Evolutionary conservation across 2,329 filamentous ascomycete species (phyloP).

Genomic region (Elsinoe ampelina): DNA sequence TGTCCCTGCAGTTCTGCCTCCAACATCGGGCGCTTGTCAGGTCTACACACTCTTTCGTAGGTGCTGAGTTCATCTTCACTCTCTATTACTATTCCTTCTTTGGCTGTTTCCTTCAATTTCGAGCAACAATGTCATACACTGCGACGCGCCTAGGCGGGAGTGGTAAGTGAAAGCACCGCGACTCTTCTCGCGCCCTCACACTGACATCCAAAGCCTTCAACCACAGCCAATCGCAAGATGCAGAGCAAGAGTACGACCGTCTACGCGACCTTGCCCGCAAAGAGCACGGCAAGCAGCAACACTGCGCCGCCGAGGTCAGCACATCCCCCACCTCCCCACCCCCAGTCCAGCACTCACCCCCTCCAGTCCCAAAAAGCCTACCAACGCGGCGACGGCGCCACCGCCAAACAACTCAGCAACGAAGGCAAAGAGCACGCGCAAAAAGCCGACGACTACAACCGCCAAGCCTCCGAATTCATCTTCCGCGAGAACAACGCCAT

Average conservation of each 20-base stretch:
- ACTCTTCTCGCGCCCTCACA: not conserved
- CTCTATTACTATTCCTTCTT: not conserved
- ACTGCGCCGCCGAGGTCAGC: constrained; percentile 53
- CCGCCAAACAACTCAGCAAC: constrained; percentile 74
- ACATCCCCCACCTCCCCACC: not conserved
- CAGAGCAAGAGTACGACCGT: constrained; percentile 85
- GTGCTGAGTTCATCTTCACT: not conserved
- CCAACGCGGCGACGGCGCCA: constrained; percentile 67
- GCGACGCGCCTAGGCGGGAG: constrained; percentile 18
- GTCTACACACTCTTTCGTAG: not conserved
- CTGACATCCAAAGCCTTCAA: constrained; percentile 51
- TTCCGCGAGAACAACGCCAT: constrained; percentile 88
- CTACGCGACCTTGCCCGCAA: constrained; percentile 72
- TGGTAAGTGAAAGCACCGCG: constrained; percentile 15
- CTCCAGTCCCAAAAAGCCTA: constrained; percentile 69
- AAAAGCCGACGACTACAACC: constrained; percentile 81
- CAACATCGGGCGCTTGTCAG: constrained; percentile 3
- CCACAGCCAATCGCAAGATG: constrained; percentile 55
- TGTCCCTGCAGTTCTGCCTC: not conserved
- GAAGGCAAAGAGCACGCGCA: constrained; percentile 77
- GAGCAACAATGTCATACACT: constrained; percentile 18
- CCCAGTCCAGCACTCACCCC: constrained; percentile 11
- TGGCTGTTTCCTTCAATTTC: not conserved
- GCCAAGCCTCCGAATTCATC: constrained; percentile 84
- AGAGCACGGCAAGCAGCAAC: constrained; percentile 68